These are phyloP conservation scores for Colletotrichum chlorophyti DNA, from an alignment of 2,329 filamentous ascomycete genomes.

Conservation along the genomic window DNA sequence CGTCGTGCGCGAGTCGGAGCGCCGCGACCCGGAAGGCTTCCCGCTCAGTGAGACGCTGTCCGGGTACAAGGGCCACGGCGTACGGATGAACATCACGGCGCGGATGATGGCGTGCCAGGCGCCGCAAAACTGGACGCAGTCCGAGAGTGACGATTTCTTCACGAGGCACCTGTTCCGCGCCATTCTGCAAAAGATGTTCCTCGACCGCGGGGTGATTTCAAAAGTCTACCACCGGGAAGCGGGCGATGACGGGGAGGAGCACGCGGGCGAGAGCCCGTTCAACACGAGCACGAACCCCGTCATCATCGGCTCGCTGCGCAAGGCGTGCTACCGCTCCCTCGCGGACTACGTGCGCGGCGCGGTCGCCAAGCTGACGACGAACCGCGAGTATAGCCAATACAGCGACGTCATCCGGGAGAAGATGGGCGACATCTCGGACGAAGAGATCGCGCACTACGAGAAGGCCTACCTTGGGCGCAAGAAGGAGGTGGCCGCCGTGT, in stretches of 20 bases:
- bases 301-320: constrained; percentile 85
- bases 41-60: constrained; percentile 82
- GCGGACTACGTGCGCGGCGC: constrained; percentile 81
- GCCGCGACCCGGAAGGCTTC: constrained; percentile 89
- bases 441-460: constrained; percentile 77
- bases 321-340: constrained; percentile 80
- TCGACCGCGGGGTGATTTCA: constrained; percentile 80
- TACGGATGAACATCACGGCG: constrained; percentile 92
- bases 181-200: constrained; percentile 87
- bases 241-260: constrained; percentile 33
- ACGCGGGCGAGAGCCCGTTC: constrained; percentile 46
- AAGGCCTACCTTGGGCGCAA: constrained; percentile 67
- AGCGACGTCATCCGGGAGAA: constrained; percentile 68
- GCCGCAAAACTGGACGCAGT: constrained; percentile 85
- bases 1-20: constrained; percentile 70
- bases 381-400: constrained; percentile 62
- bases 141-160: constrained; percentile 88
- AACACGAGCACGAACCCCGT: constrained; percentile 75
- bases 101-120: constrained; percentile 99
- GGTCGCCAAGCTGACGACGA: constrained; percentile 72
- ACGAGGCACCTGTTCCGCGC: constrained; percentile 92
- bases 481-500: constrained; percentile 85
- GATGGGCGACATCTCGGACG: constrained; percentile 74
- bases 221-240: constrained; percentile 55
- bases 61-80: constrained; percentile 65